A percentile compares a stretch with the other conserved stretches of the same genome.
Conservation (phyloP, 1,284 basidiomycete genomes). For the Sparassis latifolia region DNA sequence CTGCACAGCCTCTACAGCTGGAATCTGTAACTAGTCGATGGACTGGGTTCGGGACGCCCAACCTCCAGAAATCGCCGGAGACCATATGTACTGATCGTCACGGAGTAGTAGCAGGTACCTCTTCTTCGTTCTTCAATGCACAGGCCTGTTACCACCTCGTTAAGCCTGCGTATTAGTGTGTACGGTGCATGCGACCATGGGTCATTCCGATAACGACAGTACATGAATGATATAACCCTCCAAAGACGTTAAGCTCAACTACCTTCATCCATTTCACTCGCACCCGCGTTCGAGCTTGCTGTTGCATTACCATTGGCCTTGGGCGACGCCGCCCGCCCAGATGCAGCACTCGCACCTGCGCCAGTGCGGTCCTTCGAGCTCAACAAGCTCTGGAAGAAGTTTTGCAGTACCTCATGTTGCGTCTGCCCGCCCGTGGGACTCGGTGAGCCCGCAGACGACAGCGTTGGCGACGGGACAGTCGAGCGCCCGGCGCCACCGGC, state of each 20-base stretch:
- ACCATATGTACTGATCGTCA: too few species aligned
- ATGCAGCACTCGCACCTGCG: conserved; percentile 7
- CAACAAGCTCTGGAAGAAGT: conserved; percentile 81
- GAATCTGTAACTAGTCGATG: too few species aligned
- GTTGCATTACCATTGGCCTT: conserved; percentile 21
- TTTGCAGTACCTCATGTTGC: conserved; percentile 78
- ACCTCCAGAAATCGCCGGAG: too few species aligned
- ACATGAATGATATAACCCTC: conserved; percentile 1
- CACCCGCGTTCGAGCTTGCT: conserved; percentile 16
- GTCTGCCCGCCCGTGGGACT: conserved; percentile 51
- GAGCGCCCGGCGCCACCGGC: conserved; percentile 13
- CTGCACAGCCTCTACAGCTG: too few species aligned
- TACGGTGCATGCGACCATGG: too few species aligned
- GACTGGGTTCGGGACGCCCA: too few species aligned
- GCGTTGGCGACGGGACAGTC: conserved; percentile 33
- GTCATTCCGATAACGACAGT: too few species aligned
- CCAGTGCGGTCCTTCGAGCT: conserved; percentile 54
- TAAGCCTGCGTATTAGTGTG: too few species aligned
- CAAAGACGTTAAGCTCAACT: conserved; percentile 14
- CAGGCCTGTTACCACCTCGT: too few species aligned
- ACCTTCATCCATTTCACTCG: conserved; percentile 29
- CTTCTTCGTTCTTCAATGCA: too few species aligned
- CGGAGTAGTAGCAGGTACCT: too few species aligned
- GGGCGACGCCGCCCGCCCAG: conserved; percentile 11
- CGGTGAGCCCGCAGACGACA: conserved; percentile 31